Percentiles rank a stretch among this genome's conserved stretches.
phyloP scores from a whole-genome alignment of 2,329 filamentous ascomycete species.

The Trichoderma brevicompactum region DNA sequence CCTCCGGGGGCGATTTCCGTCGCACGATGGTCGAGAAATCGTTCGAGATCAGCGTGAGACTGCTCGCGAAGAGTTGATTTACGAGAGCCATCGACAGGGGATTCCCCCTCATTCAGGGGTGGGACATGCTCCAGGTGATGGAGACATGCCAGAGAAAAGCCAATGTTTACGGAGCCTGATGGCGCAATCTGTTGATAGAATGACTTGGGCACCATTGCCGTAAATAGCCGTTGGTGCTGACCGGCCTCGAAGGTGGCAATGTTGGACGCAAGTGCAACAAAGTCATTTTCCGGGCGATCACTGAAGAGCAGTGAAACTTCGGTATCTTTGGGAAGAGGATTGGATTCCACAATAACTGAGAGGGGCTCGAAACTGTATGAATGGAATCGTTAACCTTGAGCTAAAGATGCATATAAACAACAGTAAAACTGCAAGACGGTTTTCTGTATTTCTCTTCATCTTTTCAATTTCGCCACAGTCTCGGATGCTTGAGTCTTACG shows the following conservation, averaged over 20 bases:
- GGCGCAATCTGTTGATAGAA: neutral
- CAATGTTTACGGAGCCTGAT: neutral
- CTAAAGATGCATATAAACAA: too few species aligned
- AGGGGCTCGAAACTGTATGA: neutral
- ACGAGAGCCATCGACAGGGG: neutral
- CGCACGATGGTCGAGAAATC: neutral
- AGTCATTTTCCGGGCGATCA: neutral
- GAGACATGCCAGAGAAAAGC: neutral
- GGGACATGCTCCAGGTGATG: neutral
- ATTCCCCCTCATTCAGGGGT: neutral
- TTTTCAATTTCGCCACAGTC: neutral
- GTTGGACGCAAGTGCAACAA: neutral
- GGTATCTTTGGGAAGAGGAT: neutral
- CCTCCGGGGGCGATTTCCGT: neutral
- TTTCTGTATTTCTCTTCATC: neutral
- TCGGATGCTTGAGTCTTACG: neutral
- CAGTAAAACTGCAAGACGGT: too few species aligned
- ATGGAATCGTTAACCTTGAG: too few species aligned
- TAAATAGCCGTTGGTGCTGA: neutral
- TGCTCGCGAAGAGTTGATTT: neutral
- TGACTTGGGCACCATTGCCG: neutral
- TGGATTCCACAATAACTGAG: neutral
- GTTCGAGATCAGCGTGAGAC: neutral
- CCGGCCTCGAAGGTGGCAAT: neutral
- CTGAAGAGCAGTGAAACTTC: neutral